Percentiles rank a stretch among this genome's conserved stretches.
Evolutionary conservation across 2,329 filamentous ascomycete species (phyloP).

Genomic region (Pseudonectria foliicola): DNA sequence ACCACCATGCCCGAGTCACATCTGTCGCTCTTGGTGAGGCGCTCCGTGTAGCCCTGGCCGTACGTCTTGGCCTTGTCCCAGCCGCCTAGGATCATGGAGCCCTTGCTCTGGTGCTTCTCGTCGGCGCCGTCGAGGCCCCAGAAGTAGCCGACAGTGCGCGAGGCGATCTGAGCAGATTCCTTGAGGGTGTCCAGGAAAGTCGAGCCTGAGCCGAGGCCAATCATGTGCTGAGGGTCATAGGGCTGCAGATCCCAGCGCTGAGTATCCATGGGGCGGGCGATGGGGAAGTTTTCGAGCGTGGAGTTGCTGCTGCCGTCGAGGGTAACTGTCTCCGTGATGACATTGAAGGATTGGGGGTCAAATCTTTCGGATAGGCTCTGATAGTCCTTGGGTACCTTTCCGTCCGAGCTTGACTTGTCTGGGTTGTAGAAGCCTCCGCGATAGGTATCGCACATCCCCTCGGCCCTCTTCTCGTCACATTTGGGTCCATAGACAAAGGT

Average conservation of each 20-base stretch:
- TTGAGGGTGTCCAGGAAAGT: constrained; percentile 3
- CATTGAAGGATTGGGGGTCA: constrained; percentile 1
- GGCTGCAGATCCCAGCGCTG: constrained; percentile 2
- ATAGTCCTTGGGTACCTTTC: not conserved
- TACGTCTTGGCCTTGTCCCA: constrained; percentile 10
- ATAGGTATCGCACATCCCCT: constrained; percentile 5
- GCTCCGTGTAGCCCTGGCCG: constrained; percentile 3
- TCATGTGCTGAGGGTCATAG: constrained; percentile 5
- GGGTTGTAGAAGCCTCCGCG: constrained; percentile 7
- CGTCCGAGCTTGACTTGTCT: not conserved
- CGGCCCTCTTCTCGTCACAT: constrained; percentile 3
- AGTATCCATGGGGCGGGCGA: constrained; percentile 2
- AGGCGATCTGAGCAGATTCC: constrained; percentile 1
- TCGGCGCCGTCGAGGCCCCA: constrained; percentile 8
- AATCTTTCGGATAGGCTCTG: constrained; percentile 2
- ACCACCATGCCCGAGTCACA: constrained; percentile 5
- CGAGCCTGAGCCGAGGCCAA: constrained; percentile 9
- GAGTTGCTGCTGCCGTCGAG: not conserved
- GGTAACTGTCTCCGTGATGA: constrained; percentile 8
- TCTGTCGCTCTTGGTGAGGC: not conserved
- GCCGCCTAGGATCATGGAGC: constrained; percentile 8
- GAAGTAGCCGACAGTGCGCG: constrained; percentile 5
- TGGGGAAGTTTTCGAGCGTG: constrained; percentile 4
- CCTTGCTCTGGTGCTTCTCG: constrained; percentile 2
- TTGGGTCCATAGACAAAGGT: constrained; percentile 8